A percentile compares a stretch with the other conserved stretches of the same genome.
Evolutionary conservation across 441 rosid species (phyloP).

Genomic region (Cnidoscolus chayamansa): DNA sequence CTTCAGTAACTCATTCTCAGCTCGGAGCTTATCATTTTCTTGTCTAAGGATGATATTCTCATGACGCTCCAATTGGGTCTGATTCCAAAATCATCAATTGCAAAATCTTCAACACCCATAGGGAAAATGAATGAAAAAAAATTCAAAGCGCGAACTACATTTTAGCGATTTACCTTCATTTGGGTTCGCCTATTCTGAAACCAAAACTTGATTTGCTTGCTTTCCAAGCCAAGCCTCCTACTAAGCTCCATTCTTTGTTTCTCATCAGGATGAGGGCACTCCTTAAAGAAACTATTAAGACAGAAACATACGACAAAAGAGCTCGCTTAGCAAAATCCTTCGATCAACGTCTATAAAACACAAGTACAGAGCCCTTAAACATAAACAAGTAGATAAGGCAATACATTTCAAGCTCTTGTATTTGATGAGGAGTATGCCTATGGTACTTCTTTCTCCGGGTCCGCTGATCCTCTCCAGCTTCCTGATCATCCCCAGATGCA

Average conservation of each 20-base stretch:
- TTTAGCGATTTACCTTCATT: slow-evolving; percentile 55
- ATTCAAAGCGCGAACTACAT: background rate
- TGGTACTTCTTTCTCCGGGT: slow-evolving; percentile 72
- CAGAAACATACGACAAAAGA: slow-evolving; percentile 3
- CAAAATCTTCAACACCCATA: background rate
- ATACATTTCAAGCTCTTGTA: slow-evolving; percentile 74
- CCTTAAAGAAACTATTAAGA: slow-evolving; percentile 60
- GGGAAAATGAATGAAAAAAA: background rate
- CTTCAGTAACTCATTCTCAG: slow-evolving; percentile 64
- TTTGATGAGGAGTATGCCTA: slow-evolving; percentile 73
- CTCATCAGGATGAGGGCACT: slow-evolving; percentile 92
- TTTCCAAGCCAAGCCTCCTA: slow-evolving; percentile 63
- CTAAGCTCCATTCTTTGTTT: slow-evolving; percentile 78
- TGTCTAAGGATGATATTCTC: slow-evolving; percentile 64
- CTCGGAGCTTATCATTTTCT: slow-evolving; percentile 73
- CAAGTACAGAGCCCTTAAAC: background rate
- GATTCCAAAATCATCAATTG: slow-evolving; percentile 14
- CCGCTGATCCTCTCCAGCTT: slow-evolving; percentile 44
- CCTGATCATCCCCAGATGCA: slow-evolving; percentile 62
- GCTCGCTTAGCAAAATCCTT: background rate
- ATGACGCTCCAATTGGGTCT: slow-evolving; percentile 80
- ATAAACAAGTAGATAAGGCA: background rate
- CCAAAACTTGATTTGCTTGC: slow-evolving; percentile 86
- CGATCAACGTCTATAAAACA: background rate
- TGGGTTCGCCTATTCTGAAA: slow-evolving; percentile 91